These are phyloP conservation scores for Didymella exigua DNA, from an alignment of 2,329 filamentous ascomycete genomes.

Conservation along the genomic window DNA sequence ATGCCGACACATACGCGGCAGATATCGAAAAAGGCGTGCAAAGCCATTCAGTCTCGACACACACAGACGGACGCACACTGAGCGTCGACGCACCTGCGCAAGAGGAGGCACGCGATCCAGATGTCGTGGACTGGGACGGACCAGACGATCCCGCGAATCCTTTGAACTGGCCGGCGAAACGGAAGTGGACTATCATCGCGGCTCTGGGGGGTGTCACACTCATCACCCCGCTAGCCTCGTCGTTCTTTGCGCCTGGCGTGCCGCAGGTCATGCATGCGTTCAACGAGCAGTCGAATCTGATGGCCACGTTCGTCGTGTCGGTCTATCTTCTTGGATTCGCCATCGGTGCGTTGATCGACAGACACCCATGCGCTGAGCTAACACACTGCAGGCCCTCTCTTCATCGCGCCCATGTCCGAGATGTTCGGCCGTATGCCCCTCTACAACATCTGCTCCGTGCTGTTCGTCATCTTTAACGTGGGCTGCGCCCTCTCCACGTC, in stretches of 20 bases:
- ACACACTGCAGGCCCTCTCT: conserved; percentile 35
- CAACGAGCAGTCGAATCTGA: conserved; percentile 35
- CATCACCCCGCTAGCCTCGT: conserved; percentile 47
- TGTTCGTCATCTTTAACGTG: conserved; percentile 59
- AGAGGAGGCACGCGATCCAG: conserved; percentile 28
- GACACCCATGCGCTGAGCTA: background rate
- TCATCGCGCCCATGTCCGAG: conserved; percentile 47
- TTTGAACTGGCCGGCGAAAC: conserved; percentile 45
- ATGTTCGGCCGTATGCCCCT: conserved; percentile 41
- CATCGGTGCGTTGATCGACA: conserved; percentile 15
- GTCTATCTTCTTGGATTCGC: conserved; percentile 49
- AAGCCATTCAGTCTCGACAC: conserved; percentile 31
- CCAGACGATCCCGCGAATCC: conserved; percentile 49
- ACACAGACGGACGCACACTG: conserved; percentile 34
- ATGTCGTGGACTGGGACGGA: conserved; percentile 45
- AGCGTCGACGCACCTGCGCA: conserved; percentile 13
- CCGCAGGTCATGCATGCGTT: conserved; percentile 53
- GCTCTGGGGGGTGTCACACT: conserved; percentile 45
- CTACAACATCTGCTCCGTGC: conserved; percentile 51
- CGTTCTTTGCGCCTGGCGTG: conserved; percentile 64
- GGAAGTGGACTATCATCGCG: conserved; percentile 47
- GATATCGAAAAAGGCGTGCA: conserved; percentile 39
- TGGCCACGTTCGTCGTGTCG: conserved; percentile 47
- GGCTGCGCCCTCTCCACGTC: conserved; percentile 45
- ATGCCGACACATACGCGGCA: conserved; percentile 30